phyloP scores from a whole-genome alignment of 2,329 filamentous ascomycete species.

The Fusarium mangiferae region DNA sequence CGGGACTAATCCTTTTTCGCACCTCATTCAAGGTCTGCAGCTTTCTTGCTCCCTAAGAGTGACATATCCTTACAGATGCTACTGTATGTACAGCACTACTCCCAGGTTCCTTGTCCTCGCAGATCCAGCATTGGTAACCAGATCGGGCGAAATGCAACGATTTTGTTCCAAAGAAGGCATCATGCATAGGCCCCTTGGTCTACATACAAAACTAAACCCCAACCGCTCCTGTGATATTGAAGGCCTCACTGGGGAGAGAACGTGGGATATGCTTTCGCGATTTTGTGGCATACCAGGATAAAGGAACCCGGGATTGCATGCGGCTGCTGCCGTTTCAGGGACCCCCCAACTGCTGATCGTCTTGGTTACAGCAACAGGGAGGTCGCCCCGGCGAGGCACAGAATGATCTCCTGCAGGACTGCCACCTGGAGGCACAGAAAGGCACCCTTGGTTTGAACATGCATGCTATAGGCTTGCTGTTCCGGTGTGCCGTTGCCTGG shows the following conservation, averaged over 20 bases:
- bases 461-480: conserved; percentile 14
- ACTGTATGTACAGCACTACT: not conserved
- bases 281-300: conserved; percentile 2
- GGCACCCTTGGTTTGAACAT: conserved; percentile 22
- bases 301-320: conserved; percentile 27
- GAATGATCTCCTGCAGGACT: conserved; percentile 38
- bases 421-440: not conserved
- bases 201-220: not conserved
- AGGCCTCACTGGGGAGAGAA: not conserved
- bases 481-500: conserved; percentile 20
- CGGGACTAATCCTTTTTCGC: not conserved
- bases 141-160: conserved; percentile 6
- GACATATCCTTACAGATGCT: conserved; percentile 1
- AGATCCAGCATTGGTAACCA: conserved; percentile 4
- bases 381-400: conserved; percentile 27
- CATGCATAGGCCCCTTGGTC: conserved; percentile 7
- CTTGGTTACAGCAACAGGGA: conserved; percentile 22
- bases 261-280: conserved; percentile 2
- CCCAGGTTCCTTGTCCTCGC: not conserved
- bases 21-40: not conserved
- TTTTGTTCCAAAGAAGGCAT: not conserved
- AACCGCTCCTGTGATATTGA: not conserved
- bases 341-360: conserved; percentile 32
- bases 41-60: not conserved
- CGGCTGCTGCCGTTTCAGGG: conserved; percentile 40